phyloP scores from a whole-genome alignment of 1,139 yeast genomes.

The Sugiyamaella japonica region DNA sequence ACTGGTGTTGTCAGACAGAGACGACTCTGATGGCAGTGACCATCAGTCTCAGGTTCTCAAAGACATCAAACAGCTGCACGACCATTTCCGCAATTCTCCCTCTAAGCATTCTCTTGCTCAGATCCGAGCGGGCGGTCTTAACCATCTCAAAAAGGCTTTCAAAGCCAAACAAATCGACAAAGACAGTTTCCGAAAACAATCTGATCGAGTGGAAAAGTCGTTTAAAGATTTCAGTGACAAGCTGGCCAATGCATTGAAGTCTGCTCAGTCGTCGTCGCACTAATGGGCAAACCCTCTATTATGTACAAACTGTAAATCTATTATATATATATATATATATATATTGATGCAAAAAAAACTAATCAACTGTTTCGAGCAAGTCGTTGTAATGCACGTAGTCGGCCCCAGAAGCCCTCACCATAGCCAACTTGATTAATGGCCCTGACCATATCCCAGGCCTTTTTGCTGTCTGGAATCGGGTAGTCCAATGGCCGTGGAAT shows the following conservation, averaged over 20 bases:
- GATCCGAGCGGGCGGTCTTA: conserved; percentile 62
- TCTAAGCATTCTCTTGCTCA: conserved; percentile 55
- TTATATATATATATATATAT: conserved; percentile 6
- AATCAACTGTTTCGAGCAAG: conserved; percentile 40
- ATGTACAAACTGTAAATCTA: conserved; percentile 4
- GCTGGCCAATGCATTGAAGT: conserved; percentile 57
- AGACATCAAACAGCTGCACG: conserved; percentile 55
- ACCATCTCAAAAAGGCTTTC: conserved; percentile 59
- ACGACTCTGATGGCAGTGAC: conserved; percentile 63
- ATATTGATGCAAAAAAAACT: conserved; percentile 4
- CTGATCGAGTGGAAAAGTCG: conserved; percentile 61
- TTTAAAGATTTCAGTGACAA: conserved; percentile 64
- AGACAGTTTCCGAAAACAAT: conserved; percentile 45
- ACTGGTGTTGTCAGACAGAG: conserved; percentile 70
- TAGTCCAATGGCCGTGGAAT: conserved; percentile 90
- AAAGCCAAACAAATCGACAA: conserved; percentile 47
- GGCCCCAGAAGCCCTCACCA: conserved; percentile 66
- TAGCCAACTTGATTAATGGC: conserved; percentile 87
- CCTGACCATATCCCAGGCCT: conserved; percentile 85
- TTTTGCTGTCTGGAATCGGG: conserved; percentile 76
- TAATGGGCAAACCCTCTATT: background rate
- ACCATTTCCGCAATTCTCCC: conserved; percentile 59
- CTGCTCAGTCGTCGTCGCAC: conserved; percentile 9
- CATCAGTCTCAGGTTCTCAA: conserved; percentile 55
- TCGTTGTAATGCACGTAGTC: conserved; percentile 53